Evolutionary conservation across 1,139 yeast genomes (phyloP), one percentile per base, ranked within the genome.

Genomic region (Kodamaea ohmeri): DNA sequence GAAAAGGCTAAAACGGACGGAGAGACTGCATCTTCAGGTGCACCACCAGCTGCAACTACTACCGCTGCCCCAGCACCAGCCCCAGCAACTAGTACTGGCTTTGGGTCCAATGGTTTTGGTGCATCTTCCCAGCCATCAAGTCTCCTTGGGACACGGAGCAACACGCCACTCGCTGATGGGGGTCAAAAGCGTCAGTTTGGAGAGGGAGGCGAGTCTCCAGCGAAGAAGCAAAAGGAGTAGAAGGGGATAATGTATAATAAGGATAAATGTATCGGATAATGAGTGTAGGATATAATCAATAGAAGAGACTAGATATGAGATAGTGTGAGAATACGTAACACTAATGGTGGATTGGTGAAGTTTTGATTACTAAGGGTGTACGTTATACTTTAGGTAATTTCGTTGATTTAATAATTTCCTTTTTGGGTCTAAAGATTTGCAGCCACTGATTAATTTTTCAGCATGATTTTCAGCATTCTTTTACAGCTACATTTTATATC

Each of bases 1-100:
- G 71, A 64, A 29, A 45, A 50, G 25, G 47, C 30, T 11, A 27
- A 16, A 6, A 14, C 4, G 6, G 30, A 4, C 17, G 28, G 28
- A 4, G 5, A n/a, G 13, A 24, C n/a, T 9, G 12, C 25, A 4
- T n/a, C 9, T 9, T 5, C 25, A 9, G n/a, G 25, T 4, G 12
- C 6, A 5, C 12, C n/a, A 5, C n/a, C 25, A 6, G n/a, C 25
- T 5, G 25, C n/a, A 8, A 4, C 28, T 25, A 7, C 28, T 6
- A 15, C 15, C 6, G 28, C 28, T 13, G 17, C 12, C 8, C 8
- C 22, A 6, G 22, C 22, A 9, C 22, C 22, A 9, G 6, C 9
- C 6, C 22, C 22, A 6, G 22, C 22, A 20, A 9, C 53, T 30
- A 50, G 36, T 33, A 26, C 27, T 19, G 25, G 26, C 12, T 20